Percentiles rank a stretch among this genome's conserved stretches.
Evolutionary conservation across 129 eudicot species (phyloP).

Genomic region (Centaurea solstitialis): DNA sequence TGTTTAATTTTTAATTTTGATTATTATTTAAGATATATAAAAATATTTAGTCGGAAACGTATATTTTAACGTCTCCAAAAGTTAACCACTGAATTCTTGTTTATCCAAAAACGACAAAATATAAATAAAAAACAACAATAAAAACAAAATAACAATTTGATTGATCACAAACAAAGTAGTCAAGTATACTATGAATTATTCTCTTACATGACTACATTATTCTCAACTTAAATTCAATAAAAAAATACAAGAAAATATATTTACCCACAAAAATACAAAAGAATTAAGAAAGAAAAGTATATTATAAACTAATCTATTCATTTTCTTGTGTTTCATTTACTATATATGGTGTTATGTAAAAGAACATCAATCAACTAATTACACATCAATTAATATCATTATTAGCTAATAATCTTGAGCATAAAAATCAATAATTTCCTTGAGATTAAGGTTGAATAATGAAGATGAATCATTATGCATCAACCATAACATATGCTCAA

Average conservation of each 20-base stretch:
- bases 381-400: background rate
- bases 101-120: background rate
- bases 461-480: conserved; percentile 72
- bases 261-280: conserved; percentile 15
- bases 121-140: background rate
- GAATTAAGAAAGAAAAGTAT: conserved; percentile 2
- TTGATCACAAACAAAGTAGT: too few species aligned
- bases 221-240: background rate
- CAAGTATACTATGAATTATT: background rate
- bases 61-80: background rate
- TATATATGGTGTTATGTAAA: conserved; percentile 3
- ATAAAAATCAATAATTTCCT: conserved; percentile 73
- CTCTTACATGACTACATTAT: conserved; percentile 16
- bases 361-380: background rate
- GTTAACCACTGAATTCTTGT: background rate
- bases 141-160: background rate
- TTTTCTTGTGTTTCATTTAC: background rate
- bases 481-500: conserved; percentile 89
- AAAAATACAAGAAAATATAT: conserved; percentile 19
- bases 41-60: too few species aligned
- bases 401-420: conserved; percentile 57
- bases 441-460: conserved; percentile 64
- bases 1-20: too few species aligned
- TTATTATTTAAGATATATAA: too few species aligned
- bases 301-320: conserved; percentile 9